These are phyloP conservation scores for Physcomitrellopsis africana DNA, from an alignment of 225 moss, liverwort and hornwort species.

Conservation along the genomic window DNA sequence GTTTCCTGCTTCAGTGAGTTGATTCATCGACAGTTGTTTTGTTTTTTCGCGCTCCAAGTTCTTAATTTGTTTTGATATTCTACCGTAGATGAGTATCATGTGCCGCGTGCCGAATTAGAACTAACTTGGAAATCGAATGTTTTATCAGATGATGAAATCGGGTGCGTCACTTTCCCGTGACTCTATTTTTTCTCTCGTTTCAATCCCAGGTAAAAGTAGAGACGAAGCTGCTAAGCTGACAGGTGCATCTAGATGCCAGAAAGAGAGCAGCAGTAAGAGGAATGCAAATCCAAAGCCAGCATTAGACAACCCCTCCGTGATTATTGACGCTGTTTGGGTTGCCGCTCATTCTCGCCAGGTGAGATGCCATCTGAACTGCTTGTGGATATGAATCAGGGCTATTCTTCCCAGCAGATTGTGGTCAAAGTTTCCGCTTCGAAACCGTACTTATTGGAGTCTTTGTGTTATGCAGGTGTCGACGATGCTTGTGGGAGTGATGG, in stretches of 20 bases:
- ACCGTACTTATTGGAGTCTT: slow-evolving; percentile 10
- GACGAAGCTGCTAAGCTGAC: slow-evolving; percentile 69
- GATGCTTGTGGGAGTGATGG: slow-evolving; percentile 93
- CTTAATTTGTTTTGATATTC: background rate
- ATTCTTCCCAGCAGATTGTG: background rate
- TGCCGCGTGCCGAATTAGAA: background rate
- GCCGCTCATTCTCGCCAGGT: slow-evolving; percentile 78
- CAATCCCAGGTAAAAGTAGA: slow-evolving; percentile 85
- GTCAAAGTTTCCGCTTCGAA: background rate
- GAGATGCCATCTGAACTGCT: background rate
- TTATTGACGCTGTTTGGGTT: slow-evolving; percentile 75
- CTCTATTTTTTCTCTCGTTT: slow-evolving; percentile 77
- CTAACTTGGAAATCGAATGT: background rate
- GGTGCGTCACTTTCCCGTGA: slow-evolving; percentile 76
- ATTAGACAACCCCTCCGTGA: slow-evolving; percentile 52
- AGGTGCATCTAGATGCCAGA: slow-evolving; percentile 40
- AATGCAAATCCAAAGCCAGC: slow-evolving; percentile 54
- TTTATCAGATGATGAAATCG: slow-evolving; percentile 76
- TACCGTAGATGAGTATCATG: background rate
- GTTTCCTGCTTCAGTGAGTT: background rate
- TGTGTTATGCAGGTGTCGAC: slow-evolving; percentile 65
- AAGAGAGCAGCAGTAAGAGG: slow-evolving; percentile 59
- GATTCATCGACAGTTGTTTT: background rate
- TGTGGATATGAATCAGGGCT: background rate
- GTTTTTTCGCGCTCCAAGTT: background rate